A percentile compares a stretch with the other conserved stretches of the same genome.
Evolutionary conservation across 805 yeast species (phyloP).

Genomic region (Candida khao-thaluensis): DNA sequence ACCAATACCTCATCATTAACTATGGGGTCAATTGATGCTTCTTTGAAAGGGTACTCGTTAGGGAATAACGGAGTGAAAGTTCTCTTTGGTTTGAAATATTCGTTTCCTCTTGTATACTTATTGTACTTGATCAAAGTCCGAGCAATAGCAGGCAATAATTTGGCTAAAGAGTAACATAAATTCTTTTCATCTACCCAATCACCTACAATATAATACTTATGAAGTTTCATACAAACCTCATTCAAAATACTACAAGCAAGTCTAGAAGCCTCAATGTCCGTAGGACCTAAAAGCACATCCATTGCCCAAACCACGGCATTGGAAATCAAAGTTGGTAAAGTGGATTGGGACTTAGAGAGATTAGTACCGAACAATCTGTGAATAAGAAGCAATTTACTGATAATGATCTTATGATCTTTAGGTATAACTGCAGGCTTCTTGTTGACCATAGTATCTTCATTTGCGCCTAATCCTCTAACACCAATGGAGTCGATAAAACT

Average conservation of each 20-base stretch:
- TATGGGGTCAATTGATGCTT: conserved; percentile 67
- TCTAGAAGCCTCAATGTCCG: conserved; percentile 60
- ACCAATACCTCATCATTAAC: conserved; percentile 67
- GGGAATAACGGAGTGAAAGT: conserved; percentile 72
- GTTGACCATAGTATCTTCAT: conserved; percentile 28
- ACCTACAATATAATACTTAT: conserved; percentile 33
- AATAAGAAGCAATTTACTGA: conserved; percentile 59
- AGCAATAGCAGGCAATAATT: conserved; percentile 55
- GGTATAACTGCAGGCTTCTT: conserved; percentile 22
- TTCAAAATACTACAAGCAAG: conserved; percentile 60
- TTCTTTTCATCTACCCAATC: conserved; percentile 32
- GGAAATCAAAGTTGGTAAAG: conserved; percentile 42
- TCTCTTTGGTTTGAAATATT: conserved; percentile 56
- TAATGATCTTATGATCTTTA: conserved; percentile 54
- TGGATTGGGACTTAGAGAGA: conserved; percentile 24
- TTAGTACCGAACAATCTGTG: conserved; percentile 51
- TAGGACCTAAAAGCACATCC: conserved; percentile 52
- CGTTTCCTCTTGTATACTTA: conserved; percentile 46
- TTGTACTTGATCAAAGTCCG: conserved; percentile 52
- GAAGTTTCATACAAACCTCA: conserved; percentile 43
- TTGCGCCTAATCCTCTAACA: conserved; percentile 52
- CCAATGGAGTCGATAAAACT: conserved; percentile 55
- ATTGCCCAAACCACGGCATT: conserved; percentile 55
- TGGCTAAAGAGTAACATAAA: conserved; percentile 48
- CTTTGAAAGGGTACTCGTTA: conserved; percentile 58